These are phyloP conservation scores for Neurospora sp. DNA, from an alignment of 495 filamentous ascomycete species.

Conservation along the genomic window DNA sequence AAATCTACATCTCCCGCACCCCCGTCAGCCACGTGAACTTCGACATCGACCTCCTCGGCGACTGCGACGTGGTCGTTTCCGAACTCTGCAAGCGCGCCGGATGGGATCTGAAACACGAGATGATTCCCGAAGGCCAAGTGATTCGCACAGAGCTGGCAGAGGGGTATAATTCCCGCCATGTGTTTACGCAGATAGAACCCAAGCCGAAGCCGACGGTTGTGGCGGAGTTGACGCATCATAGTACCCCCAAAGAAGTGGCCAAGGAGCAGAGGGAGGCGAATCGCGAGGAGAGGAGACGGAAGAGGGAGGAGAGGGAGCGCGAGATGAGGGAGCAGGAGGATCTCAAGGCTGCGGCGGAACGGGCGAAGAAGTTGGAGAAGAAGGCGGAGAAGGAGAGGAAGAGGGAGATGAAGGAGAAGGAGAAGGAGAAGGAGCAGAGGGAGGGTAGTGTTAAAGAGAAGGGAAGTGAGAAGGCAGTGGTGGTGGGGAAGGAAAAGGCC, in stretches of 20 bases:
- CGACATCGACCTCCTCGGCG: slow-evolving; percentile 86
- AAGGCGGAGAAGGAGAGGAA: neutral
- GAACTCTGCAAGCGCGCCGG: slow-evolving; percentile 79
- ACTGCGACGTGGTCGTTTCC: slow-evolving; percentile 83
- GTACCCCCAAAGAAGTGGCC: neutral
- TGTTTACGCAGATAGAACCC: slow-evolving; percentile 36
- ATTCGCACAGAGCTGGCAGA: slow-evolving; percentile 47
- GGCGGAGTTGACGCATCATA: neutral
- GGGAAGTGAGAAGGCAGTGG: too few relatives aligned
- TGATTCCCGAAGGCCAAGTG: slow-evolving; percentile 63
- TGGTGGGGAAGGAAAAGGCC: neutral
- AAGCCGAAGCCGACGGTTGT: neutral
- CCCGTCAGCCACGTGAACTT: slow-evolving; percentile 85
- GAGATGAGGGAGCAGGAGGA: neutral
- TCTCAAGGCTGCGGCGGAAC: neutral
- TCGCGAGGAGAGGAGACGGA: neutral
- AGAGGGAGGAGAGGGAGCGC: neutral
- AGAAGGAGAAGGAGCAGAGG: neutral
- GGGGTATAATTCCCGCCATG: slow-evolving; percentile 55
- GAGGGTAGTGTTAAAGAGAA: too few relatives aligned
- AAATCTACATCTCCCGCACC: slow-evolving; percentile 88
- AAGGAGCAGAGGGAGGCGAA: slow-evolving; percentile 3
- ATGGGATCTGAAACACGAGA: slow-evolving; percentile 83
- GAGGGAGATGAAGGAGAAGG: neutral
- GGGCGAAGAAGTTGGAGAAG: neutral